phyloP scores from a whole-genome alignment of 2,329 filamentous ascomycete species.

The Karstenula rhodostoma region DNA sequence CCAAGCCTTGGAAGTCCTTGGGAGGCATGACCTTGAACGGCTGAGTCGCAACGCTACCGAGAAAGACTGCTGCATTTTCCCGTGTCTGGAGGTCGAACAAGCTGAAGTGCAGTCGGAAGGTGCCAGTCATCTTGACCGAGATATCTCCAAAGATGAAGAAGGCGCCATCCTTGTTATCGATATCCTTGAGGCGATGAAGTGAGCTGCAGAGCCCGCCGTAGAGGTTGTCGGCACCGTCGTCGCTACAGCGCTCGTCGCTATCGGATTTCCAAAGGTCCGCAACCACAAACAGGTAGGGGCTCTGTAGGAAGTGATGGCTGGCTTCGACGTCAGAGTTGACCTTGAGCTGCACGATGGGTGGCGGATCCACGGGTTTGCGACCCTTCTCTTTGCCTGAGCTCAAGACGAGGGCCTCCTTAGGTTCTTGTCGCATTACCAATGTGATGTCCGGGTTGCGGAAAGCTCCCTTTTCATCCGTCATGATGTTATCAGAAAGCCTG shows the following conservation, averaged over 20 bases:
- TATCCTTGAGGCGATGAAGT: conserved; percentile 81
- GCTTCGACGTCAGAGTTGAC: conserved; percentile 61
- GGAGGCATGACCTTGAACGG: conserved; percentile 68
- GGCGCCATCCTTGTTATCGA: conserved; percentile 77
- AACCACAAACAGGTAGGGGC: conserved; percentile 70
- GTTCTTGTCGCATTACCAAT: conserved; percentile 71
- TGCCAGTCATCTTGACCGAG: conserved; percentile 77
- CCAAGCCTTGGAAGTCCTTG: conserved; percentile 81
- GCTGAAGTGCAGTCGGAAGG: conserved; percentile 77
- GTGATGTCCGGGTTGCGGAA: conserved; percentile 61
- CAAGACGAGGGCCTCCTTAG: conserved; percentile 71
- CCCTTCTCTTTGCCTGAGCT: conserved; percentile 77
- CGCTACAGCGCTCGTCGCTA: conserved; percentile 56
- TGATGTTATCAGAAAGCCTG: conserved; percentile 5
- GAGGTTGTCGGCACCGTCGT: conserved; percentile 60
- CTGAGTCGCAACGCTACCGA: conserved; percentile 65
- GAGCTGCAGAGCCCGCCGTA: conserved; percentile 81
- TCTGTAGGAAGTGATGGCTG: conserved; percentile 70
- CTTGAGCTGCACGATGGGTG: conserved; percentile 79
- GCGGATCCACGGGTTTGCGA: conserved; percentile 87
- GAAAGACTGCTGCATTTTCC: conserved; percentile 37
- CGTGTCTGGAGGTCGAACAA: conserved; percentile 75
- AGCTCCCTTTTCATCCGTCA: background rate
- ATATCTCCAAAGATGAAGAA: conserved; percentile 94
- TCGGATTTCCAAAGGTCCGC: conserved; percentile 61